Evolutionary conservation across 2,329 filamentous ascomycete species (phyloP).

Genomic region (Penicillium griseofulvum): DNA sequence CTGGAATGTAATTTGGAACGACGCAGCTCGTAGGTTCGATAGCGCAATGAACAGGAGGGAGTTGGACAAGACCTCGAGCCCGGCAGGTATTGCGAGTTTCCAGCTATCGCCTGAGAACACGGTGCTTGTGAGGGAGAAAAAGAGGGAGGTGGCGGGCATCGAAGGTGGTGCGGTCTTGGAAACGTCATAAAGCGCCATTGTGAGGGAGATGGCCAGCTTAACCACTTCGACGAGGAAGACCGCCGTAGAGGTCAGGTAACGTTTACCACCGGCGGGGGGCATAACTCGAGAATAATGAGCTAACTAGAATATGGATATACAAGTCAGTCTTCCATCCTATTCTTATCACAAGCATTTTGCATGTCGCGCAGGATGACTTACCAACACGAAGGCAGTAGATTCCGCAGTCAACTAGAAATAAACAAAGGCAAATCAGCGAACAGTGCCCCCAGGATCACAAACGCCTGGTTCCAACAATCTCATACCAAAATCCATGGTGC

Average conservation of each 20-base stretch:
- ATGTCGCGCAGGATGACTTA: slow-evolving; percentile 25
- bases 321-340: slow-evolving; percentile 11
- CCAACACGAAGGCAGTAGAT: slow-evolving; percentile 45
- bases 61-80: slow-evolving; percentile 87
- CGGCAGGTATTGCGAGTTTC: slow-evolving; percentile 88
- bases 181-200: slow-evolving; percentile 83
- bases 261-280: slow-evolving; percentile 76
- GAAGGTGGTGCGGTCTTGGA: slow-evolving; percentile 74
- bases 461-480: not conserved
- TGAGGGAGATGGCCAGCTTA: slow-evolving; percentile 82
- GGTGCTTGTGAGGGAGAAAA: slow-evolving; percentile 72
- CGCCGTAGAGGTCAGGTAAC: slow-evolving; percentile 90
- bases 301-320: slow-evolving; percentile 53
- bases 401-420: slow-evolving; percentile 42
- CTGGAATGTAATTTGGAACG: slow-evolving; percentile 92
- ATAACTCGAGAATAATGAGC: slow-evolving; percentile 95
- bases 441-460: not conserved
- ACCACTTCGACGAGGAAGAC: slow-evolving; percentile 91
- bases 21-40: slow-evolving; percentile 85
- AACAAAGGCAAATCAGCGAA: slow-evolving; percentile 9
- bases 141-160: slow-evolving; percentile 75
- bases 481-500: slow-evolving; percentile 44
- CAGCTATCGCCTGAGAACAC: slow-evolving; percentile 90
- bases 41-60: slow-evolving; percentile 90
- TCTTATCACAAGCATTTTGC: not conserved